These are phyloP conservation scores for Dispira parvispora DNA, from an alignment of 192 early-diverging fungal species.

Conservation along the genomic window DNA sequence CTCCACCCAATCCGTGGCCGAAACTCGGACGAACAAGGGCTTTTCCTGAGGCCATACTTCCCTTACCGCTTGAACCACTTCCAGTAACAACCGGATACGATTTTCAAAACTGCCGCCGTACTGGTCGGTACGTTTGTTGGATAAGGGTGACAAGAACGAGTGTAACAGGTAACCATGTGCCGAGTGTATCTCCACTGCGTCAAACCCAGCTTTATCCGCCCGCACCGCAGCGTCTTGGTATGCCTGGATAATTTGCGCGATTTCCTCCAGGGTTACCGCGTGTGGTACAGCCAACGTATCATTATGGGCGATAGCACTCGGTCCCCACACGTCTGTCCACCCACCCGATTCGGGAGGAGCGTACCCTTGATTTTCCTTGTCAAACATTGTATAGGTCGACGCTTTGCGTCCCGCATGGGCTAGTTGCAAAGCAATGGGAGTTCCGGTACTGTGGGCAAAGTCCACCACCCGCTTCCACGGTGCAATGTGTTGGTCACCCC, in stretches of 20 bases:
- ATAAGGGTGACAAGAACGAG: slow-evolving; percentile 60
- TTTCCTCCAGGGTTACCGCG: slow-evolving; percentile 46
- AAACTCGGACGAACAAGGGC: slow-evolving; percentile 73
- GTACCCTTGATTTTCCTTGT: slow-evolving; percentile 12
- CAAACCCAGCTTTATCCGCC: slow-evolving; percentile 66
- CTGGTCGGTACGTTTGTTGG: slow-evolving; percentile 76
- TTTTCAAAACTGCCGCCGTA: slow-evolving; percentile 90
- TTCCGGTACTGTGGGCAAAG: slow-evolving; percentile 41
- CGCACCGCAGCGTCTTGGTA: slow-evolving; percentile 51
- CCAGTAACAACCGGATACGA: slow-evolving; percentile 56
- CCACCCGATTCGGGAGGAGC: slow-evolving; percentile 37
- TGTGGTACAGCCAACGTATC: slow-evolving; percentile 25
- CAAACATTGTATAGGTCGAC: slow-evolving; percentile 19
- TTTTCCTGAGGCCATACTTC: slow-evolving; percentile 58
- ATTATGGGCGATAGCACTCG: slow-evolving; percentile 34
- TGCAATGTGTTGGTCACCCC: slow-evolving; percentile 61
- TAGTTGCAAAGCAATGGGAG: slow-evolving; percentile 52
- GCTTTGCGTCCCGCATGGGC: slow-evolving; percentile 74
- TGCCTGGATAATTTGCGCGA: slow-evolving; percentile 37
- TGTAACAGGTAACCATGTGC: slow-evolving; percentile 84
- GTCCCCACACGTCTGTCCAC: slow-evolving; percentile 50
- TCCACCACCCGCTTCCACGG: slow-evolving; percentile 33
- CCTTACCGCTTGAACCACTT: slow-evolving; percentile 45
- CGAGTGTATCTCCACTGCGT: slow-evolving; percentile 77
- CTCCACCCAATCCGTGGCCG: slow-evolving; percentile 52